Evolutionary conservation across 2,329 filamentous ascomycete genomes (phyloP).

Genomic region (Paracoccidioides brasiliensis): DNA sequence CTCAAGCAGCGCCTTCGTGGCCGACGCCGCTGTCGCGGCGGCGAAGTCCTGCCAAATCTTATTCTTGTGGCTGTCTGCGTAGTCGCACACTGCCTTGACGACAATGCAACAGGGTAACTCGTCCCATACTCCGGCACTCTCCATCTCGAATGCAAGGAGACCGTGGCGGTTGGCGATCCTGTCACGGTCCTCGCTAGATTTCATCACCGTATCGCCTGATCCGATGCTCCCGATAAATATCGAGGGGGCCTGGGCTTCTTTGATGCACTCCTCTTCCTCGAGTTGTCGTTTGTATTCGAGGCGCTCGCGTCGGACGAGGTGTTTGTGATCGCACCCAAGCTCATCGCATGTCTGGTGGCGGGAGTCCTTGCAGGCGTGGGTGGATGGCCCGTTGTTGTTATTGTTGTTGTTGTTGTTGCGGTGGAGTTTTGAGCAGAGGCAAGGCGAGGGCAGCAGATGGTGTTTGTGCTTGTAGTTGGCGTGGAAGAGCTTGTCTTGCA

Average conservation of each 20-base stretch:
- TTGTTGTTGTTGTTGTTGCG: not conserved
- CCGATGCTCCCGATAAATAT: conserved; percentile 29
- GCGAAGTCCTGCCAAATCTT: conserved; percentile 29
- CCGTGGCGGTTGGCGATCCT: conserved; percentile 14
- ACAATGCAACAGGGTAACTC: conserved; percentile 9
- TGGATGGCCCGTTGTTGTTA: not conserved
- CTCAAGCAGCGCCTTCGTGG: conserved; percentile 10
- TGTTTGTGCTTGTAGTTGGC: conserved; percentile 16
- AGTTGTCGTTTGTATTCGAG: conserved; percentile 3
- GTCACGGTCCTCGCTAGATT: conserved; percentile 27
- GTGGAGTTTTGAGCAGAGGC: not conserved
- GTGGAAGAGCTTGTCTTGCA: conserved; percentile 13
- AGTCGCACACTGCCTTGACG: conserved; percentile 12
- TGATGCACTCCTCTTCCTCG: not conserved
- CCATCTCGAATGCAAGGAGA: conserved; percentile 15
- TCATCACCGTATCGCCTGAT: conserved; percentile 32
- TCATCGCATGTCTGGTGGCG: not conserved
- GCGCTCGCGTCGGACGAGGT: conserved; percentile 4
- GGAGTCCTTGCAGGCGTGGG: not conserved
- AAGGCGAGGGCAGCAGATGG: conserved; percentile 2
- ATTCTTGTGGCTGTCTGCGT: conserved; percentile 21
- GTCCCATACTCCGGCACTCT: conserved; percentile 12
- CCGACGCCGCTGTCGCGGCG: conserved; percentile 14
- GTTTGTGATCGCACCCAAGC: conserved; percentile 8
- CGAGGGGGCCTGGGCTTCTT: conserved; percentile 5